Evolutionary conservation across 2,329 filamentous ascomycete genomes (phyloP).

Genomic region (Colletotrichum acutatum): DNA sequence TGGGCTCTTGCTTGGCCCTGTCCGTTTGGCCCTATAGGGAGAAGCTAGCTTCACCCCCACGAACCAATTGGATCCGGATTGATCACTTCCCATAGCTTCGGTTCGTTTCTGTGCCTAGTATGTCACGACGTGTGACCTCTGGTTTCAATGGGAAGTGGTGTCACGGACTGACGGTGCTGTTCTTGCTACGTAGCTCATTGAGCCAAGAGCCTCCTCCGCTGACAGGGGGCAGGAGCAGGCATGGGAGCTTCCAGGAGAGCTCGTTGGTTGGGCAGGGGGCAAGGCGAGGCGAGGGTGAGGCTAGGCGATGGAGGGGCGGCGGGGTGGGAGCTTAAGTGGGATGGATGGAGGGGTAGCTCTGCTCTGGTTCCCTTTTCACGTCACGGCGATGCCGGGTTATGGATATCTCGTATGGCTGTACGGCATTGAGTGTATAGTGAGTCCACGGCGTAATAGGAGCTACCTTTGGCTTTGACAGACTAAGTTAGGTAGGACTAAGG

Average conservation of each 20-base stretch:
- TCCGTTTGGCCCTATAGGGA: not conserved
- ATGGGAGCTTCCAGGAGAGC: not conserved
- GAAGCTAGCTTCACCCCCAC: not conserved
- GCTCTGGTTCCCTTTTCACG: not conserved
- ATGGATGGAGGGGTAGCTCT: slow-evolving; percentile 32
- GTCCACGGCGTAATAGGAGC: not conserved
- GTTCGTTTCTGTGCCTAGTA: slow-evolving; percentile 15
- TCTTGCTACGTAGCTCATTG: slow-evolving; percentile 5
- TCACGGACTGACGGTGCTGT: not conserved
- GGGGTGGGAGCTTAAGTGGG: slow-evolving; percentile 24
- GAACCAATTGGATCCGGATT: not conserved
- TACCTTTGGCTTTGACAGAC: not conserved
- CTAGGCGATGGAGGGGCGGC: not conserved
- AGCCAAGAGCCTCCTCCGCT: slow-evolving; percentile 17
- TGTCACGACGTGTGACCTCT: not conserved
- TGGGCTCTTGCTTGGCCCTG: not conserved
- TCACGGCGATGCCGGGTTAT: not conserved
- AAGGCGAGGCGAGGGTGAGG: not conserved
- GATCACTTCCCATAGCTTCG: slow-evolving; percentile 11
- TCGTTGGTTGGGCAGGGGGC: not conserved
- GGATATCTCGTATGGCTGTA: not conserved
- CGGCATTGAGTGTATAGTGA: not conserved
- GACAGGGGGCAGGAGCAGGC: not conserved
- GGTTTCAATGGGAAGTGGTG: not conserved
- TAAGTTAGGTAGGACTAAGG: not conserved